Conservation (phyloP, 78 protist genomes). For the Capsaspora owczarzaki region DNA sequence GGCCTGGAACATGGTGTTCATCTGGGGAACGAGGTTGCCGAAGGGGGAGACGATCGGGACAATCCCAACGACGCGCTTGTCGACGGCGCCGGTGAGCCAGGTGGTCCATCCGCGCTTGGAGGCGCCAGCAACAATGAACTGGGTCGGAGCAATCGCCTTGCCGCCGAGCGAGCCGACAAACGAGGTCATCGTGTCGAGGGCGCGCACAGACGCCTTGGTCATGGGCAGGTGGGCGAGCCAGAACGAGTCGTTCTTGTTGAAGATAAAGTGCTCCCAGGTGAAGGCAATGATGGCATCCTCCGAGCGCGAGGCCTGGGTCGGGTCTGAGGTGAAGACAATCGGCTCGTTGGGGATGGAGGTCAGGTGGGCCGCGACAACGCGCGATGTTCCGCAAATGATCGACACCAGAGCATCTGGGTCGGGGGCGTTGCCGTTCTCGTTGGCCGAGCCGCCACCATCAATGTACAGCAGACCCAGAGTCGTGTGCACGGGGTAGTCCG, state of each 20-base stretch:
- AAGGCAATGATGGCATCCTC: conserved; percentile 52
- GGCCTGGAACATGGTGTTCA: conserved; percentile 29
- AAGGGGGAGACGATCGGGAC: conserved; percentile 52
- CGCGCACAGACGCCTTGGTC: conserved; percentile 46
- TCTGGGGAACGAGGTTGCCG: conserved; percentile 5
- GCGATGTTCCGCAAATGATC: neutral
- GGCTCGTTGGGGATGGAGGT: conserved; percentile 5
- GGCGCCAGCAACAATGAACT: conserved; percentile 55
- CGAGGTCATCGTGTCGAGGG: conserved; percentile 48
- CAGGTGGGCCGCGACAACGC: neutral
- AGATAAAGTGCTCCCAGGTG: conserved; percentile 53
- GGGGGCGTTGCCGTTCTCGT: neutral
- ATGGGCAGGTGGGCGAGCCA: conserved; percentile 62
- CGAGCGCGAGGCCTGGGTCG: neutral
- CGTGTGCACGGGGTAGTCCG: neutral
- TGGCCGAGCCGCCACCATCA: neutral
- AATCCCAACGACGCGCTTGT: conserved; percentile 35
- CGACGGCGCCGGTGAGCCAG: conserved; percentile 42
- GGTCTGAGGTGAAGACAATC: neutral
- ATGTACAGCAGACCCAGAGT: neutral
- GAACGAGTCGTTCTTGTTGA: conserved; percentile 13
- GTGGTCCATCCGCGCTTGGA: conserved; percentile 66
- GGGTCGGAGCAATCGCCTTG: neutral
- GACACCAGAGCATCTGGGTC: neutral
- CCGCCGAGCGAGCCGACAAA: conserved; percentile 12